These are phyloP conservation scores for Podospora australis DNA, from an alignment of 495 filamentous ascomycete species.

Conservation along the genomic window DNA sequence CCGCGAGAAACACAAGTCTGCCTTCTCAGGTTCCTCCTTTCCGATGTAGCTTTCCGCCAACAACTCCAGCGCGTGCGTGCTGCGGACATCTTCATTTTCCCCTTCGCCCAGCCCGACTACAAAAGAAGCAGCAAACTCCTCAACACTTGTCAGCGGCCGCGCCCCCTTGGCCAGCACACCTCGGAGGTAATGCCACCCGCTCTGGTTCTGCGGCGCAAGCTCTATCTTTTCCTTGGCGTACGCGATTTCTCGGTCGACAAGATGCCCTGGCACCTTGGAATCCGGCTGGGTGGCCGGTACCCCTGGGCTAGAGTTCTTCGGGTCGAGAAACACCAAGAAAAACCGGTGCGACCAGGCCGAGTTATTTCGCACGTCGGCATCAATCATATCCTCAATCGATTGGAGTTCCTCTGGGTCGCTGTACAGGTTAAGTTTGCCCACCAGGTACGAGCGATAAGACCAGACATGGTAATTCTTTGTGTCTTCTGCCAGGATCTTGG, in stretches of 20 bases:
- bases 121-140: slow-evolving; percentile 61
- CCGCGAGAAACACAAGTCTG: slow-evolving; percentile 59
- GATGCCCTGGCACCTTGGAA: slow-evolving; percentile 47
- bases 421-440: slow-evolving; percentile 70
- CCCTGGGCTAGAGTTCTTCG: slow-evolving; percentile 41
- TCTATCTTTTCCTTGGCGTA: slow-evolving; percentile 65
- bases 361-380: slow-evolving; percentile 84
- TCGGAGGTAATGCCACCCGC: slow-evolving; percentile 84
- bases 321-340: slow-evolving; percentile 76
- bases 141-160: slow-evolving; percentile 48
- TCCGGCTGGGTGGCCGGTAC: slow-evolving; percentile 38
- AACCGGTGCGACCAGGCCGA: slow-evolving; percentile 96
- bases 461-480: slow-evolving; percentile 98
- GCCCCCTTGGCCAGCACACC: slow-evolving; percentile 65
- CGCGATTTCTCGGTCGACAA: slow-evolving; percentile 68
- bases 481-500: slow-evolving; percentile 74
- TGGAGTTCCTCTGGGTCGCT: slow-evolving; percentile 50
- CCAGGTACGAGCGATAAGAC: slow-evolving; percentile 91
- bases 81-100: slow-evolving; percentile 49
- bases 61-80: slow-evolving; percentile 84
- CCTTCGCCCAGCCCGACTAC: slow-evolving; percentile 42
- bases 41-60: slow-evolving; percentile 75
- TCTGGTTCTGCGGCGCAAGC: slow-evolving; percentile 86
- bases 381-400: slow-evolving; percentile 62
- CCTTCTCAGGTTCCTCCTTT: slow-evolving; percentile 50